Evolutionary conservation across 768 basidiomycete species (phyloP), one percentile per base, ranked within the genome.

Genomic region (Psilocybe azurescens): DNA sequence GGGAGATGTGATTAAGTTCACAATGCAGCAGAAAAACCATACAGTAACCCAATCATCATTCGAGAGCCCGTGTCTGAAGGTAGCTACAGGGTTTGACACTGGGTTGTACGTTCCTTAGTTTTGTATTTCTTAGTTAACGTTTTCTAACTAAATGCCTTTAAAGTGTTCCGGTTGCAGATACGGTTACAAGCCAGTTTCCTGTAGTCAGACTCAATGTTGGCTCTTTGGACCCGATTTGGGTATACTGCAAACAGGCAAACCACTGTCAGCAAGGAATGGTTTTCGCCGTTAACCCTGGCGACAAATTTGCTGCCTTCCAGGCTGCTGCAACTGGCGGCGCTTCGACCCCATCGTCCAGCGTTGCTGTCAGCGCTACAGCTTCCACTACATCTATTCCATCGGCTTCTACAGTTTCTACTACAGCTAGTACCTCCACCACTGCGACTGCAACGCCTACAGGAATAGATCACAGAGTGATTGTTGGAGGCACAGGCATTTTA

Each of bases 221-320:
- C 3, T 73, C 52, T 41, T 63, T 59, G 18, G 61, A 81, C 58
- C 84, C 87, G 2, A 73, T 84, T 59, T 89, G 86, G 86, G 78
- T 85, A 8, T 88, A 79, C 73, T 89, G 87, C 71, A 74, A 79
- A 16, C 87, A 89, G 69, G 72, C 73, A 14, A 73, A 74, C 54
- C 88, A 89, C 70, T 89, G 88, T 59, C 71, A 76, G 36, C 67
- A 71, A 53, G 86, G 87, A 14, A 89, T 89, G 88, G 88, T 89
- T 32, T 87, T 88, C 70, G 84, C 86, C 28, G 74, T 89, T 66
- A 90, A 90, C 69, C 83, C 87, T 3, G 85, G 81, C 14, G 72
- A 77, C 73, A 75, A 84, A 24, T 81, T 88, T 61, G 70, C 76
- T 4, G 80, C 81, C 3, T 89, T 89, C 81, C 77, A 84, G 68